Evolutionary conservation across 164 flowering plant genomes (phyloP), one percentile per base, ranked within the genome.

Genomic region (Aristolochia fimbriata): DNA sequence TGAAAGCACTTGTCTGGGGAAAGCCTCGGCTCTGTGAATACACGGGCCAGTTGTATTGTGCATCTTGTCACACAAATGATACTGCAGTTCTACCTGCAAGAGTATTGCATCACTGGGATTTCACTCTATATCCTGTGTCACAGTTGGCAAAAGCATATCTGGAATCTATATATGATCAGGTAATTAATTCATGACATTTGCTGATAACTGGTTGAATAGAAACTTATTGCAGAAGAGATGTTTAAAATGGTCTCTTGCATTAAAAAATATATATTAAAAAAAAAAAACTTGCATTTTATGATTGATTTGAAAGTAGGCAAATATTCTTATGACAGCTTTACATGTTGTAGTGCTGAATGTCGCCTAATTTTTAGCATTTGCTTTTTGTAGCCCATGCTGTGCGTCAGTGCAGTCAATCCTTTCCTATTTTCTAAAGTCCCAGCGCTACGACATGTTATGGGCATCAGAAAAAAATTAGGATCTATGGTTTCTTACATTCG

Each of bases 351-450:
- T 37, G 43, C 9, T 37, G 11, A 37, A 37, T 31, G 43, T 37
- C 4, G 43, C 43, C 43, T 31, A 57, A n/a, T 9, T 56, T 59
- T 54, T 10, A n/a, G 22, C 20, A 52, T 61, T 47, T 59, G 61
- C 20, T 13, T 65, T 30, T 68, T 77, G 82, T 96, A 93, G 98
- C 98, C 98, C 66, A 87, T 93, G 98, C 92, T 93, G 41, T 93
- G 98, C 63, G 92, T 86, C 48, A 81, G 90, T 77, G 98, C 98
- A 1, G 96, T 90, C 17, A 90, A 93, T 76, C 97, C 98, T 54
- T 77, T 80, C 58, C 80, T 90, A 37, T 85, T 84, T 69, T 81
- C 97, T 15, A 87, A 80, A 70, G 96, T 93, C 61, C 94, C 88
- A 20, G 75, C 90, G 16, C 68, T 93, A 66, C 85, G 76, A 52